Percentiles rank a stretch among this genome's conserved stretches.
These are phyloP conservation scores for Entelexis paramagnoliae DNA, from an alignment of 1,139 yeast species.

Conservation along the genomic window DNA sequence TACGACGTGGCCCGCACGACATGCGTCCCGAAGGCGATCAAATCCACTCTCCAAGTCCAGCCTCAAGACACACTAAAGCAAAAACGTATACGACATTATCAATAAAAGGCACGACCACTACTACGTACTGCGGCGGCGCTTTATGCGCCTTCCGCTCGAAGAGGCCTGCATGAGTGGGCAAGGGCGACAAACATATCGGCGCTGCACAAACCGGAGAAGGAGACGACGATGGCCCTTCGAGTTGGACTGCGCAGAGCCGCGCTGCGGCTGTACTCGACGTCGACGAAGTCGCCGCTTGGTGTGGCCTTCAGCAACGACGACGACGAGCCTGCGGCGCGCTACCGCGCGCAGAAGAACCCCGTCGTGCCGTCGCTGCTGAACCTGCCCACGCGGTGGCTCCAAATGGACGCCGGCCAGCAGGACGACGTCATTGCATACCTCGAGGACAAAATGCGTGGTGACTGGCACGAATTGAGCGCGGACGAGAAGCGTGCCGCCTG, in stretches of 20 bases:
- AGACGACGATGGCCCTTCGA: background rate
- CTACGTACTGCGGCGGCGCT: too few species aligned
- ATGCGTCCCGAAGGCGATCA: too few species aligned
- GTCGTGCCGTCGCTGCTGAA: conserved; percentile 29
- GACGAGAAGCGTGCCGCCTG: conserved; percentile 34
- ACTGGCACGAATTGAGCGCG: conserved; percentile 33
- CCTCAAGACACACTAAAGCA: too few species aligned
- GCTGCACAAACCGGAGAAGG: background rate
- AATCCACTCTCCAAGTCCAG: too few species aligned
- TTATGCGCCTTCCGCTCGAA: too few species aligned
- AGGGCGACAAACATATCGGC: too few species aligned
- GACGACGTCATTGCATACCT: conserved; percentile 39
- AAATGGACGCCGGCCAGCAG: conserved; percentile 34
- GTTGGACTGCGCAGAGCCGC: background rate
- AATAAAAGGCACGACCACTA: too few species aligned
- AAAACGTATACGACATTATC: too few species aligned
- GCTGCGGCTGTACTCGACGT: conserved; percentile 7
- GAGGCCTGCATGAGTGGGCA: too few species aligned
- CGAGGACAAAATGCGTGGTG: conserved; percentile 37
- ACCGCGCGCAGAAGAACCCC: conserved; percentile 28
- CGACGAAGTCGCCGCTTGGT: conserved; percentile 23
- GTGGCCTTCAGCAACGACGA: conserved; percentile 30
- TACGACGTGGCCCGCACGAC: too few species aligned
- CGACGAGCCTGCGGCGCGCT: conserved; percentile 28
- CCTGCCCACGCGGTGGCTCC: conserved; percentile 33